A percentile compares a stretch with the other conserved stretches of the same genome.
These are phyloP conservation scores for Cordyceps javanica DNA, from an alignment of 2,329 filamentous ascomycete genomes.

Conservation along the genomic window DNA sequence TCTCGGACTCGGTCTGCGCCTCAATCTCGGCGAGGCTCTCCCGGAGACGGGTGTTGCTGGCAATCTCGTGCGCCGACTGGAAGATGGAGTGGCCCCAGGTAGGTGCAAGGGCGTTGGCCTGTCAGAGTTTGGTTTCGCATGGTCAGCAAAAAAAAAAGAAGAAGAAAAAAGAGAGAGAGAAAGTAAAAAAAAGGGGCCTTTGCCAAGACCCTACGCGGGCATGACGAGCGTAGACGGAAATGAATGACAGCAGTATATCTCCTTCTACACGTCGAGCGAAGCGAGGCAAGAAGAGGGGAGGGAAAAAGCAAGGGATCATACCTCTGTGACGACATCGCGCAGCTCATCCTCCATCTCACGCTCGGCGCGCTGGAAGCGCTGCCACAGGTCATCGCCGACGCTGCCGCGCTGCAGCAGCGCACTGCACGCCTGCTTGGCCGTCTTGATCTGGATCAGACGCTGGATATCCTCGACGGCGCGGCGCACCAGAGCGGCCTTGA, in stretches of 20 bases:
- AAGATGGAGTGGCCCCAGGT: conserved; percentile 95
- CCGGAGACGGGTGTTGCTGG: conserved; percentile 73
- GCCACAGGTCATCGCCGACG: conserved; percentile 93
- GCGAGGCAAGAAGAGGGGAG: background rate
- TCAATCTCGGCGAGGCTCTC: conserved; percentile 70
- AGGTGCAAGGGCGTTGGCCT: conserved; percentile 86
- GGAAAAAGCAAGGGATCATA: conserved; percentile 41
- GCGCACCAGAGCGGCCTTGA: conserved; percentile 82
- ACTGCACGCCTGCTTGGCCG: conserved; percentile 80
- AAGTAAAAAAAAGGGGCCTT: no score
- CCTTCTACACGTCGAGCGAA: background rate
- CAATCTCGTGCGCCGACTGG: conserved; percentile 95
- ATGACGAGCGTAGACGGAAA: no score
- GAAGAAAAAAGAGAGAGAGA: background rate
- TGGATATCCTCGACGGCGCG: conserved; percentile 90
- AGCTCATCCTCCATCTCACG: conserved; percentile 97
- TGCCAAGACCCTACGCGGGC: no score
- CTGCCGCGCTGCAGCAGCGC: conserved; percentile 81
- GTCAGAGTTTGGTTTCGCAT: background rate
- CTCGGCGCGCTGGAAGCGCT: conserved; percentile 85
- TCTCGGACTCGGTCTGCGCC: conserved; percentile 63
- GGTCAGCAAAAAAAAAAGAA: no score
- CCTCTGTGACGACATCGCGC: conserved; percentile 88
- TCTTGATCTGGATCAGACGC: conserved; percentile 82
- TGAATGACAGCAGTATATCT: no score